These are phyloP conservation scores for Cladosporium sp. DNA, from an alignment of 2,329 filamentous ascomycete genomes.

Conservation along the genomic window DNA sequence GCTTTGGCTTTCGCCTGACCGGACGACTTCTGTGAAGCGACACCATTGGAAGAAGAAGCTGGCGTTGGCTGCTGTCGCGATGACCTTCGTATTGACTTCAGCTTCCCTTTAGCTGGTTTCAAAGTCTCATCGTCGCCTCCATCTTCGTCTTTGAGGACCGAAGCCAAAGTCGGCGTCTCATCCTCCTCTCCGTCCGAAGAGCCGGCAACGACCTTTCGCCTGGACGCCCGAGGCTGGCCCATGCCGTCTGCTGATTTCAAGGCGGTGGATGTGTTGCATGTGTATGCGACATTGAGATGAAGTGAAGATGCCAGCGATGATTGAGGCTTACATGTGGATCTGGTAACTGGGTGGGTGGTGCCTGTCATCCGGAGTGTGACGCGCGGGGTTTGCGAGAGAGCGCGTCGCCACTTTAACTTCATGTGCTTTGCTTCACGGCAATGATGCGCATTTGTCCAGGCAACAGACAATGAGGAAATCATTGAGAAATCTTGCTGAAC, in stretches of 20 bases:
- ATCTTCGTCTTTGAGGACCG: conserved; percentile 16
- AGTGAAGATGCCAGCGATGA: not conserved
- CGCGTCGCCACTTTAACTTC: conserved; percentile 5
- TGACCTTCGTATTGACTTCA: conserved; percentile 29
- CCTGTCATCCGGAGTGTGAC: not conserved
- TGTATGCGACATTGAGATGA: not conserved
- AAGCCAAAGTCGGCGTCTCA: conserved; percentile 11
- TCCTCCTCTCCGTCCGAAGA: conserved; percentile 31
- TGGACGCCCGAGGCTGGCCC: conserved; percentile 34
- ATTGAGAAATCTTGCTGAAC: not conserved
- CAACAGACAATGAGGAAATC: not conserved
- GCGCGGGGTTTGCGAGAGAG: conserved; percentile 2
- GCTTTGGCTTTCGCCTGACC: conserved; percentile 23
- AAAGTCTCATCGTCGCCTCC: conserved; percentile 21
- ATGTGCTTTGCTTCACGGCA: not conserved
- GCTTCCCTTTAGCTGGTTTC: conserved; percentile 29
- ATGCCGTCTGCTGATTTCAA: conserved; percentile 29
- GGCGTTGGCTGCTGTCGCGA: conserved; percentile 24
- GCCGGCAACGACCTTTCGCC: conserved; percentile 31
- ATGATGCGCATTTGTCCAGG: not conserved
- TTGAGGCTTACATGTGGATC: not conserved
- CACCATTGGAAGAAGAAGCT: not conserved
- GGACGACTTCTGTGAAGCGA: conserved; percentile 25
- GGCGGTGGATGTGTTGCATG: not conserved
- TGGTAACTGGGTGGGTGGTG: not conserved